Evolutionary conservation across 2,329 filamentous ascomycete species (phyloP), one percentile per base, ranked within the genome.

Genomic region (Ceratocystis colombiana): DNA sequence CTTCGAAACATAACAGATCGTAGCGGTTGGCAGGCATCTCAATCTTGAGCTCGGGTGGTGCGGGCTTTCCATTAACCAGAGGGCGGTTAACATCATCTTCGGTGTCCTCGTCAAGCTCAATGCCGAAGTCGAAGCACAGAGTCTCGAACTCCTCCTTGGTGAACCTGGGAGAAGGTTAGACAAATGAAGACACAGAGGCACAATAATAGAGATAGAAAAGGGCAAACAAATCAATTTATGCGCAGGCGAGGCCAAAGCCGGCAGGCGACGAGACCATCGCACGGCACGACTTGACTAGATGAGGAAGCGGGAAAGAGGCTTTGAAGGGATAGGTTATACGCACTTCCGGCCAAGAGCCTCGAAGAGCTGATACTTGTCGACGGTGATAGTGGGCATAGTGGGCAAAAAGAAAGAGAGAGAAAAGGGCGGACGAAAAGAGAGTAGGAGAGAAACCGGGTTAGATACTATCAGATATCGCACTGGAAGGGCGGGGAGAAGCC

Each of bases 111-210:
- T 99, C 94, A 71, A 99, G 84, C 77, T 99, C 94, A 74, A 99
- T 95, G 68, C 92, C 92, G 74, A 96, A 99, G 73, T 99, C 93
- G 82, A 99, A 99, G 78, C 94, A 97, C 71, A 99, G 82, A 74
- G 96, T 89, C 77, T 99, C 94, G 74, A 99, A 99, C 74, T 96
- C 90, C 72, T 96, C 85, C 70, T 90, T 94, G 66, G 93, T 96
- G 77, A 89, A 93, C 71, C 88, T 92, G 68, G 50, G 41, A 53
- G 41, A 22, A 30, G 65, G 57, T 69, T 55, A 65, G 69, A 73
- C 69, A 66, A 66, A 62, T 37, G 55, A 59, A 28, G 55, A 59
- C 55, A 59, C 33, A 67, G 10, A 41, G 10, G 37, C 37, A n/a
- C 28, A 45, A 28, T 64, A 68, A 46, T 67, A 30, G 55, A 62